phyloP scores from a whole-genome alignment of 106 monocot genomes.

The Allium fistulosum region DNA sequence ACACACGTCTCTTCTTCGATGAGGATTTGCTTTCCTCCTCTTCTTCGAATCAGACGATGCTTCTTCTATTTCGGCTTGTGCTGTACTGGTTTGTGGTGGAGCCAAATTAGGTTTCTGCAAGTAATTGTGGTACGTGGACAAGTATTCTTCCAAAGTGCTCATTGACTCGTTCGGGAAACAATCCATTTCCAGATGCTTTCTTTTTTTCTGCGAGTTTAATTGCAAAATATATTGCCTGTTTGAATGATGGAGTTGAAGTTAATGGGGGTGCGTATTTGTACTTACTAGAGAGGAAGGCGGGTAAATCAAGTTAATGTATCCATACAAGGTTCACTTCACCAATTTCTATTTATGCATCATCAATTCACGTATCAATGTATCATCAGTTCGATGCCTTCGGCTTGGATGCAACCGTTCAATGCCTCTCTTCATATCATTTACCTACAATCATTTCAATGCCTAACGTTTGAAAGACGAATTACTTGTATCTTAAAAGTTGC shows the following conservation, averaged over 20 bases:
- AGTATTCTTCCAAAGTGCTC: constrained; percentile 24
- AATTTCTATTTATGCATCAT: too few species aligned
- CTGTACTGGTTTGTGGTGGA: background rate
- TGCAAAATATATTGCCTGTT: background rate
- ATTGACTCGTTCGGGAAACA: background rate
- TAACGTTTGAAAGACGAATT: too few species aligned
- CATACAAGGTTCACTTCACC: too few species aligned
- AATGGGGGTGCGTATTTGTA: background rate
- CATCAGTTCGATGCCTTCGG: too few species aligned
- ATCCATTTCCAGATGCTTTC: background rate
- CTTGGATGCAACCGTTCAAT: too few species aligned
- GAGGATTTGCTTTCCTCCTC: background rate
- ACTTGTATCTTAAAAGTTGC: too few species aligned
- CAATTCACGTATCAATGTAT: too few species aligned
- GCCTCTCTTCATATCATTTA: too few species aligned
- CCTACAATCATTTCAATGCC: too few species aligned
- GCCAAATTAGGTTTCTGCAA: background rate
- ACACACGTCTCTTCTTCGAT: constrained; percentile 19
- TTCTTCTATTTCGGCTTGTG: constrained; percentile 9
- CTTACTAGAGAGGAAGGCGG: background rate
- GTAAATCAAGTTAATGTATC: constrained; percentile 5
- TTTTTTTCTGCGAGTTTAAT: too few species aligned
- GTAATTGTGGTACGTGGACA: constrained; percentile 13
- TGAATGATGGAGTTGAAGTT: constrained; percentile 3
- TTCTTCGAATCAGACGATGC: background rate